A percentile compares a stretch with the other conserved stretches of the same genome.
Conservation (phyloP, 306 rosid species). For the Macrotyloma uniflorum region DNA sequence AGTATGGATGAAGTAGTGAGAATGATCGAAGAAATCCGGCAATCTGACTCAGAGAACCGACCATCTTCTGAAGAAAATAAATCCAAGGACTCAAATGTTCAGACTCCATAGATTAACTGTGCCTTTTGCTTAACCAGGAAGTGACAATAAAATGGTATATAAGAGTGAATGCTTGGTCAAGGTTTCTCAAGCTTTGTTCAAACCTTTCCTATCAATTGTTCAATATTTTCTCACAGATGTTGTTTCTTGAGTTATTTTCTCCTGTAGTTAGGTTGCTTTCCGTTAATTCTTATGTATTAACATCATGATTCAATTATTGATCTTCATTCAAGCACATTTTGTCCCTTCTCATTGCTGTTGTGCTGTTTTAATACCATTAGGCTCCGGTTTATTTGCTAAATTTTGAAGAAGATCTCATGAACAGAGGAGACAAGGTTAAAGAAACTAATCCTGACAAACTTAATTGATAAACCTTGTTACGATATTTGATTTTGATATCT, state of each 20-base stretch:
- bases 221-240: slow-evolving; percentile 40
- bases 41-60: slow-evolving; percentile 97
- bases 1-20: slow-evolving; percentile 84
- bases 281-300: slow-evolving; percentile 61
- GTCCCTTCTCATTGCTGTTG: slow-evolving; percentile 21
- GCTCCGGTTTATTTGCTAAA: no score
- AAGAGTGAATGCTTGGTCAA: slow-evolving; percentile 50
- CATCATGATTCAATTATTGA: slow-evolving; percentile 63
- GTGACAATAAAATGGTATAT: slow-evolving; percentile 47
- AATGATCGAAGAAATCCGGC: slow-evolving; percentile 96
- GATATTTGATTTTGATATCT: no score
- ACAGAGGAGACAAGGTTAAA: no score
- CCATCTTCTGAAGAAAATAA: slow-evolving; percentile 93
- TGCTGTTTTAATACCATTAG: slow-evolving; percentile 3
- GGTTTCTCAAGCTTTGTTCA: slow-evolving; percentile 45
- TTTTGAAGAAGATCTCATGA: no score
- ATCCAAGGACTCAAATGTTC: slow-evolving; percentile 85
- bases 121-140: slow-evolving; percentile 49
- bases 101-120: slow-evolving; percentile 65
- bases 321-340: slow-evolving; percentile 45
- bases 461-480: no score
- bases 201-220: slow-evolving; percentile 57
- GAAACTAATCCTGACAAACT: no score
- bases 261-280: slow-evolving; percentile 39
- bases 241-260: slow-evolving; percentile 39